Base-by-base conservation (phyloP, 768 basidiomycete genomes). In the Peribolospora kevripleyi region DNA sequence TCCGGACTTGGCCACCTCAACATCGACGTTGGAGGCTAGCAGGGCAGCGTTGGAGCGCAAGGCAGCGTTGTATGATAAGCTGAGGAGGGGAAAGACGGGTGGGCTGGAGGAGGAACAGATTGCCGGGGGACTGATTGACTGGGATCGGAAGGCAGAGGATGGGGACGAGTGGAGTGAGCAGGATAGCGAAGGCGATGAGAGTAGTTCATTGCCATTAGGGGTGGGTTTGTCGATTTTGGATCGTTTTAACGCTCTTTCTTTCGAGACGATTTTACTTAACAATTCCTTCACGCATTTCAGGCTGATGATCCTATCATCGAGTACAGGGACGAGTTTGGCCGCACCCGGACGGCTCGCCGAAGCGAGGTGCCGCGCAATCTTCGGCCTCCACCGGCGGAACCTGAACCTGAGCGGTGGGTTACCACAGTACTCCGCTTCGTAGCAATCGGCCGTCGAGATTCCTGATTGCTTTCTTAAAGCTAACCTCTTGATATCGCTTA, bases 31-130 rank as follows among this genome's bases (percentile, higher is more conserved):
- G 38, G 56, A 13, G 40, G 55, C 39, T 39, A 51, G 8, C 48
- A 51, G 42, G 51, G 52, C 42, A 53, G 50, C 41, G 52, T 53
- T 62, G 25, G 62, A 61, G 50, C 52, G 55, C 40, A 63, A 63
- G 52, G 63, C 63, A 9, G 48, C 49, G 42, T 52, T 63, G 36
- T 63, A 63, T 46, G 61, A 63, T 46, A 60, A 60, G 56, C 60
- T 63, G 37, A 53, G 61, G 14, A 55, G 58, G 25, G 63, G 63
- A 10, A 60, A 62, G 52, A 47, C 58, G 2, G 55, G 54, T 5
- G 61, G 60, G 1, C 45, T 64, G 41, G 58, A 49, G 11, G 57
- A 59, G 14, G 61, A 53, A 9, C 61, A 64, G 46, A 42, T 56
- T 13, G 61, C 58, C n/a, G 58, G 54, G 13, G 53, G 54, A 4